These are phyloP conservation scores for Cryomyces minteri DNA, from an alignment of 495 filamentous ascomycete species.

Conservation along the genomic window DNA sequence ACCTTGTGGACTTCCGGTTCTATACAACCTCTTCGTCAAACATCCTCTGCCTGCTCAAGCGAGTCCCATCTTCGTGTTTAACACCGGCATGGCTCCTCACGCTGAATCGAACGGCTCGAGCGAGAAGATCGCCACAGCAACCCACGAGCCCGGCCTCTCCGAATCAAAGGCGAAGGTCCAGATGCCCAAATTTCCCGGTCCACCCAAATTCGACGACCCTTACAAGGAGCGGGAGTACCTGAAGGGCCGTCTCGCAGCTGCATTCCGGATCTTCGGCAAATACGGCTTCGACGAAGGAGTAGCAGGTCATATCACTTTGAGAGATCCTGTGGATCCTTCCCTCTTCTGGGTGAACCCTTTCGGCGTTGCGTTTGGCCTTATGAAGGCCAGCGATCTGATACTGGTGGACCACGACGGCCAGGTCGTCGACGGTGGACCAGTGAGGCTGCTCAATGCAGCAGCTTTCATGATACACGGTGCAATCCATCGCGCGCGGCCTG, in stretches of 20 bases:
- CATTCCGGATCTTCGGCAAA: constrained; percentile 53
- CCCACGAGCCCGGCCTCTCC: constrained; percentile 1
- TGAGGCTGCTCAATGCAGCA: constrained; percentile 45
- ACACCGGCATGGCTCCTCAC: neutral
- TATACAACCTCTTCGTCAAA: too few species aligned
- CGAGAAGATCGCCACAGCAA: neutral
- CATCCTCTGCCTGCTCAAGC: too few species aligned
- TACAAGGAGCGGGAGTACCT: constrained; percentile 44
- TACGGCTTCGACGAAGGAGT: constrained; percentile 41
- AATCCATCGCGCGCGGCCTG: constrained; percentile 49
- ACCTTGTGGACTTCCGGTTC: too few species aligned
- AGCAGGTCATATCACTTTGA: constrained; percentile 19
- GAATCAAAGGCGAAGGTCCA: neutral
- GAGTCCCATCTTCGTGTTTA: neutral
- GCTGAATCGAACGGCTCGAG: neutral
- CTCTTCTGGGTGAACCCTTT: constrained; percentile 76
- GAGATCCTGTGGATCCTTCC: constrained; percentile 47
- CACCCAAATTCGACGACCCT: constrained; percentile 40
- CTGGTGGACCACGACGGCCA: constrained; percentile 44
- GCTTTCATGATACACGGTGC: constrained; percentile 27
- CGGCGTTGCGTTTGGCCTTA: constrained; percentile 48
- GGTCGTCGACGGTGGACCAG: constrained; percentile 47
- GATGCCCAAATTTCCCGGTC: constrained; percentile 12
- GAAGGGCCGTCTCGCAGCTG: constrained; percentile 45
- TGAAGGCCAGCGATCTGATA: constrained; percentile 55